Evolutionary conservation across 2,329 filamentous ascomycete species (phyloP).

Genomic region (Colletotrichum spaethianum): DNA sequence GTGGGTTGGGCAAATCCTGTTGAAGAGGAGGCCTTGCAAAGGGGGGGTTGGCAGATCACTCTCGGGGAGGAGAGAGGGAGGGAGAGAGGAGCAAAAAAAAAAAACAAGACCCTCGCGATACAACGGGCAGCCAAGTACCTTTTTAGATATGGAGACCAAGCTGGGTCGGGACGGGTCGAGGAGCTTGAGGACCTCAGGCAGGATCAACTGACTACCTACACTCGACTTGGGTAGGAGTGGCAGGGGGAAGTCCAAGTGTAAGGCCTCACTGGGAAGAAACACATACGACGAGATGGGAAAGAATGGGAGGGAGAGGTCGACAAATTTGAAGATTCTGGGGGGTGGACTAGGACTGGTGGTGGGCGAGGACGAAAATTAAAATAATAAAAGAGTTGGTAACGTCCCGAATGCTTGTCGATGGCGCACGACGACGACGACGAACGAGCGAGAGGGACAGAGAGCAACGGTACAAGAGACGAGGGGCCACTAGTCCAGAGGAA

Average conservation of each 20-base stretch:
- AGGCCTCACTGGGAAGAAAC: background rate
- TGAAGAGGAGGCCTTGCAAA: slow-evolving; percentile 36
- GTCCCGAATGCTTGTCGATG: slow-evolving; percentile 30
- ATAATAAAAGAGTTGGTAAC: slow-evolving; percentile 16
- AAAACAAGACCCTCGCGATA: slow-evolving; percentile 32
- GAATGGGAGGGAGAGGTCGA: background rate
- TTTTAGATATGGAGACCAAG: slow-evolving; percentile 34
- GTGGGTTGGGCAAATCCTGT: slow-evolving; percentile 32
- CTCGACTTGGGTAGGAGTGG: background rate
- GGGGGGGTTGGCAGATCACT: slow-evolving; percentile 1
- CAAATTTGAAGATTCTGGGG: slow-evolving; percentile 19
- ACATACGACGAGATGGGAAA: background rate
- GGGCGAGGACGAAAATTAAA: slow-evolving; percentile 5
- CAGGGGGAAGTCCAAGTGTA: background rate
- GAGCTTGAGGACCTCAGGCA: background rate
- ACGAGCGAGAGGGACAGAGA: background rate
- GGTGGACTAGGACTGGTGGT: background rate
- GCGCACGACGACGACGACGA: background rate
- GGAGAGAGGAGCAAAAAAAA: background rate
- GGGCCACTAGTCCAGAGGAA: no score
- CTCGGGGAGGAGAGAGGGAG: background rate
- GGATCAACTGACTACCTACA: background rate
- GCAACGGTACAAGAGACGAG: background rate
- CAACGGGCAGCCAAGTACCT: slow-evolving; percentile 33
- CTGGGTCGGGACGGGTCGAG: slow-evolving; percentile 23